Base-by-base conservation (phyloP, 2,329 filamentous ascomycete species). In the Penicillium sp. region DNA sequence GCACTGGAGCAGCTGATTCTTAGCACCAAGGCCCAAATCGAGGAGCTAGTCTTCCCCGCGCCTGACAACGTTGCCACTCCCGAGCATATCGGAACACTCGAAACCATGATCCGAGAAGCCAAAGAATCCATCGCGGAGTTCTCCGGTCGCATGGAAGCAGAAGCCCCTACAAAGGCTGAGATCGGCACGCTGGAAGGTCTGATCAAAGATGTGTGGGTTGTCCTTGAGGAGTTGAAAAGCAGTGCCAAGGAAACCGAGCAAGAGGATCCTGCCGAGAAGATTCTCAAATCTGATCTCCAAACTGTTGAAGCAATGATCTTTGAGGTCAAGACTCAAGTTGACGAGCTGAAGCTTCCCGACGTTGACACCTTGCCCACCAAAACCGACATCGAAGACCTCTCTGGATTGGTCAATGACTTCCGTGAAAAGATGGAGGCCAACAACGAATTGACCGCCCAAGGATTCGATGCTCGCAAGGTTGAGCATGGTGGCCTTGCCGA, bases 1-100 rank as follows among this genome's bases (percentile, higher is more conserved):
- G 91, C 91, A 10, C 92, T 97, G 54, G 93, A 97, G 72, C 95
- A 89, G 0, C 86, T 97, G 45, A 81, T 97, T 11, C 86, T 88
- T 40, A 96, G 96, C 69, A 92, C 92, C 31, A 97, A 97, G 70
- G 86, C 88, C 5, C 89, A 89, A 44, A 78, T 97, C 9, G 93
- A 97, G 54, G 92, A 96, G 55, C 83, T 96, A 46, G 83, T 72
- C 5, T 70, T 83, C 24, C 79, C 82, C 1, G 79, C 92, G 47
- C 82, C 65, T 0, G 88, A 92, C 32, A 85, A 89, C 53, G 78
- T 85, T 2, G 85, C 92, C 9, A 83, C 78, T 31, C 81, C 83
- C 41, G 82, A 85, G 52, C 81, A 86, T 39, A 66, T 87, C n/a
- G 81, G 83, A 45, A 75, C 79, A 9, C 71, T 88, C 1, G 89